Evolutionary conservation across 2,329 filamentous ascomycete species (phyloP), one percentile per base, ranked within the genome.

Genomic region (Didymella pomorum): DNA sequence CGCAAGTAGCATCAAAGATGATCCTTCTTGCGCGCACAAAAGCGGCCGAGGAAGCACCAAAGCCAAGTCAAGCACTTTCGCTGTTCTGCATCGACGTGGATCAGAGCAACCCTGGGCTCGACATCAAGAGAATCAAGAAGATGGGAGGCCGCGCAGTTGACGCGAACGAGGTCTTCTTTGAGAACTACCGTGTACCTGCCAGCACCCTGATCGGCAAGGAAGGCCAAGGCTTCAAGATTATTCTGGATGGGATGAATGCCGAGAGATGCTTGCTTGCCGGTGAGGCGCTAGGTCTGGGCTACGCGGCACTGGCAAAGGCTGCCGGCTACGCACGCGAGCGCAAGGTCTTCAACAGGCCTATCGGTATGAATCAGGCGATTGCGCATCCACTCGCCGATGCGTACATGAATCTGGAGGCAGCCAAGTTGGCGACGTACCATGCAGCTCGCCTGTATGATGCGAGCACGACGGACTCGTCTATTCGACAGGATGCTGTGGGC

Each of bases 91-190:
- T 96, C 58, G 87, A 91, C 58, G 82, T 96, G 4, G 86, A 94
- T 72, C 83, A 83, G 21, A 71, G 71, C 0, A 78, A 83, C 4
- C 83, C 88, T 0, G 85, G 85, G 0, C 79, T 94, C 1, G 85
- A 89, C 10, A 80, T 95, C 71, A 86, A 86, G 42, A 86, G 80
- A 70, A 96, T 96, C 66, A 87, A 86, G 76, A 96, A 96, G 75
- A 95, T 96, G 91, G 92, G 92, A 9, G 90, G 91, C 0, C 81
- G 90, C 12, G 90, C 91, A 0, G 87, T 96, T 1, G 91, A 95
- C 68, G 90, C 91, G 0, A 96, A 96, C 65, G 90, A 95, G 71
- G 89, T 96, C 1, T 96, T 96, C 76, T 95, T 96, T 72, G 90
- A 95, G 74, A 85, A 88, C 64, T 96, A 93, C 74, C 74, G 77